phyloP scores from a whole-genome alignment of 805 yeast genomes.

The Pichia heedii region DNA sequence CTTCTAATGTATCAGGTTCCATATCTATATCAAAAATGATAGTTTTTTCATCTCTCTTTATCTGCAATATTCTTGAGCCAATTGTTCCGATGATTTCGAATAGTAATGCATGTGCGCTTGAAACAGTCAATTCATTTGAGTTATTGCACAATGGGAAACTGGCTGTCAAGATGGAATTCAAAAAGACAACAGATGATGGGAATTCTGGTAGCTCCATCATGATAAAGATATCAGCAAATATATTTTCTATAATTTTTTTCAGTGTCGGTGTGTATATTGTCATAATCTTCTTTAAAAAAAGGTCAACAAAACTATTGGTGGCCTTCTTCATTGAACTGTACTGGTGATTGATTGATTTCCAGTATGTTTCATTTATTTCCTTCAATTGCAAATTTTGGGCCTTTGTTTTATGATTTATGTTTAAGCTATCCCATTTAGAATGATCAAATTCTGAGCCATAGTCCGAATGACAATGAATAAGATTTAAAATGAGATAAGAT shows the following conservation, averaged over 20 bases:
- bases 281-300: slow-evolving; percentile 24
- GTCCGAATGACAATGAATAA: slow-evolving; percentile 26
- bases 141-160: slow-evolving; percentile 26
- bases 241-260: slow-evolving; percentile 38
- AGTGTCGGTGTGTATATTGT: slow-evolving; percentile 24
- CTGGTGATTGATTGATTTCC: slow-evolving; percentile 6
- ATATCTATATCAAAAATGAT: slow-evolving; percentile 5
- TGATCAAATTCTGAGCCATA: slow-evolving; percentile 16
- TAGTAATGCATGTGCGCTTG: slow-evolving; percentile 37
- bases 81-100: slow-evolving; percentile 56
- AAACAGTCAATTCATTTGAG: slow-evolving; percentile 28
- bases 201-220: slow-evolving; percentile 50
- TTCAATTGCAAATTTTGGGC: slow-evolving; percentile 6
- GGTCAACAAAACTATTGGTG: slow-evolving; percentile 25
- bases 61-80: slow-evolving; percentile 40
- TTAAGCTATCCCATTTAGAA: slow-evolving; percentile 16
- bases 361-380: slow-evolving; percentile 10
- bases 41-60: slow-evolving; percentile 17
- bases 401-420: slow-evolving; percentile 2
- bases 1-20: slow-evolving; percentile 5
- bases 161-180: slow-evolving; percentile 25
- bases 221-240: slow-evolving; percentile 46
- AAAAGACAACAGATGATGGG: slow-evolving; percentile 44
- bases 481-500: slow-evolving; percentile 35
- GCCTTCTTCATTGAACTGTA: slow-evolving; percentile 8